phyloP scores from a whole-genome alignment of 2,329 filamentous ascomycete genomes.

The Alternaria gansuensis region DNA sequence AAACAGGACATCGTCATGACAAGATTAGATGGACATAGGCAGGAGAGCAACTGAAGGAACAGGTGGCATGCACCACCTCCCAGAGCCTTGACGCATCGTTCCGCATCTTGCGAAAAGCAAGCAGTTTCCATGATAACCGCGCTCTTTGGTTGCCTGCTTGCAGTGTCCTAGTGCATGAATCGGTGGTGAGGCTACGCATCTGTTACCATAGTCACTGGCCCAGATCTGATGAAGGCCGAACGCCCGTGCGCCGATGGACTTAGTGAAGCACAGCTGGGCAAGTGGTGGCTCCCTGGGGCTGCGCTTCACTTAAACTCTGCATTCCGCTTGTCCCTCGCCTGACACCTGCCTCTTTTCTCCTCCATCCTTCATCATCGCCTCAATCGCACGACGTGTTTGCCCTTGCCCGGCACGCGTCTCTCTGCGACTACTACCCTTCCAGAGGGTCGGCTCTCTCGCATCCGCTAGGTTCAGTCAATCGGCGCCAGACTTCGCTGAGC shows the following conservation, averaged over 20 bases:
- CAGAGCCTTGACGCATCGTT: slow-evolving; percentile 6
- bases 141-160: neutral
- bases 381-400: slow-evolving; percentile 27
- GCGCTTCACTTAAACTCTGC: slow-evolving; percentile 44
- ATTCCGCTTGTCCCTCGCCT: slow-evolving; percentile 41
- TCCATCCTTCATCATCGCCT: slow-evolving; percentile 32
- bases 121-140: neutral
- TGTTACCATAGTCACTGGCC: slow-evolving; percentile 36
- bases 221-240: slow-evolving; percentile 38
- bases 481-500: slow-evolving; percentile 44
- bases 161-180: slow-evolving; percentile 3
- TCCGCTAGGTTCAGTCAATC: slow-evolving; percentile 37
- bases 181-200: slow-evolving; percentile 23
- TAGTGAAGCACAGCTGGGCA: slow-evolving; percentile 30
- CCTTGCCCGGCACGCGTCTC: slow-evolving; percentile 30
- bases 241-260: slow-evolving; percentile 34
- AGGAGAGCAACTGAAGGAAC: slow-evolving; percentile 17
- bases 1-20: slow-evolving; percentile 7
- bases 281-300: slow-evolving; percentile 33
- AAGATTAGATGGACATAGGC: slow-evolving; percentile 24
- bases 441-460: slow-evolving; percentile 37
- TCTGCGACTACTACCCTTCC: slow-evolving; percentile 19
- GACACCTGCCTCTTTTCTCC: slow-evolving; percentile 25
- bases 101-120: neutral
- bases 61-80: slow-evolving; percentile 13